Evolutionary conservation across 768 basidiomycete species (phyloP), one percentile per base, ranked within the genome.

Genomic region (Clavulina sp.): DNA sequence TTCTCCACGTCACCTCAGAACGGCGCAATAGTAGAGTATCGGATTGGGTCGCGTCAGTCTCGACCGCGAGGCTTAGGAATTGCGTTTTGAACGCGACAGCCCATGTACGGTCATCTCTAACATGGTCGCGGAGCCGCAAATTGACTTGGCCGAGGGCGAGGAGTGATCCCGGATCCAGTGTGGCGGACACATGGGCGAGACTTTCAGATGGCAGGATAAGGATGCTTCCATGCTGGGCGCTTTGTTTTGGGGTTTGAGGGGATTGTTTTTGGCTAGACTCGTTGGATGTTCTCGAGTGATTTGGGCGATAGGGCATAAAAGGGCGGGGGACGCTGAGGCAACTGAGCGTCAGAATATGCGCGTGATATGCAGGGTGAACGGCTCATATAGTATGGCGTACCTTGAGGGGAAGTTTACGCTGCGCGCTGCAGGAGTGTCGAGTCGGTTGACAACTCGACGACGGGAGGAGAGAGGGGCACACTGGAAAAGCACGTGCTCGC

Each of bases 61-160:
- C 81, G 18, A 83, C 84, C 5, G 70, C 64, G 49, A 85, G 72
- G 47, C 74, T 77, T 41, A 85, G 62, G 60, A 77, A 78, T 61
- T 80, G 78, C 49, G 69, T 73, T 55, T 77, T 66, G 63, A 84
- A 84, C 28, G 86, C 85, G 21, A 76, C 69, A 48, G 74, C 71
- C 85, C 85, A 89, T 32, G 82, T 86, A 59, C 75, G 78, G 54
- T 89, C 85, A 58, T 83, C 73, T 51, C 73, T 73, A 70, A 85
- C 66, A 71, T 85, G 84, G 56, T 71, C 67, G 60, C 72, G 69
- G 52, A 85, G 69, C 53, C 59, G 60, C 44, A 62, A 66, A 64
- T 71, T 73, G 54, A 78, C 75, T 57, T 65, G 61, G 21, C 71
- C 70, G 57, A 89, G 74, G 1, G 71, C 65, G 41, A 77, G 61